Percentiles rank a stretch among this genome's conserved stretches.
phyloP scores from a whole-genome alignment of 345 rosid genomes.

The Salix dunnii region DNA sequence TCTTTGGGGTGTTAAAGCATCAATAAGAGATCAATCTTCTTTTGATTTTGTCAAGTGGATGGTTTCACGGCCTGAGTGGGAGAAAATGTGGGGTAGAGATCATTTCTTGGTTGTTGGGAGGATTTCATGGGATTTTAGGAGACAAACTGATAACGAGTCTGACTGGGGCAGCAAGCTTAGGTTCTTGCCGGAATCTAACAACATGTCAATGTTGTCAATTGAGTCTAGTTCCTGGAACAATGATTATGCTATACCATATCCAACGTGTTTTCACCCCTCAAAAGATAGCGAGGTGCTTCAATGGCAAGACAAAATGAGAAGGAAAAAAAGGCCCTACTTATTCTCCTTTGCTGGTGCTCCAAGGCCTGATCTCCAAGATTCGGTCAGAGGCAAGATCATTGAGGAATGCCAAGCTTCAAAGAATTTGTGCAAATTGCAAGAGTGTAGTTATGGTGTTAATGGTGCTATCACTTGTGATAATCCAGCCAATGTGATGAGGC shows the following conservation, averaged over 20 bases:
- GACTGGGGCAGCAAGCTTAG: constrained; percentile 31
- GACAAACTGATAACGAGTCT: constrained; percentile 21
- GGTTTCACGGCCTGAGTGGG: constrained; percentile 21
- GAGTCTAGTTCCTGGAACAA: constrained; percentile 32
- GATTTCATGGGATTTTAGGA: constrained; percentile 31
- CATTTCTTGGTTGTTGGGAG: constrained; percentile 30
- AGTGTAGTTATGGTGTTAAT: constrained; percentile 16
- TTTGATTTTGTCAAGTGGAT: constrained; percentile 23
- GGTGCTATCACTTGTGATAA: constrained; percentile 23
- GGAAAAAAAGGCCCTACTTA: constrained; percentile 19
- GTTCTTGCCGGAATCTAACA: constrained; percentile 23
- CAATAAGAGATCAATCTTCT: constrained; percentile 25
- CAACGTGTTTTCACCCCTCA: constrained; percentile 30
- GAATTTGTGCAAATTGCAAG: constrained; percentile 21
- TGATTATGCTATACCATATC: constrained; percentile 33
- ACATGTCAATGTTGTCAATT: constrained; percentile 31
- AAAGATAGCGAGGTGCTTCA: constrained; percentile 9
- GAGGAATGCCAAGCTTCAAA: constrained; percentile 23
- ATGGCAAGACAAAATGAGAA: constrained; percentile 27
- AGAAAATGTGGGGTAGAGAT: constrained; percentile 23
- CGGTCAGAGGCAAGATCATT: constrained; percentile 22
- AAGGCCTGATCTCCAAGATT: constrained; percentile 19
- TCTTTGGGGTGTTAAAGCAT: constrained; percentile 17
- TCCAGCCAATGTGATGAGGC: constrained; percentile 24
- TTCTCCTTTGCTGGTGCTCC: constrained; percentile 31